Conservation (phyloP, 352 stramenopile species). For the Pythium periplocum region DNA sequence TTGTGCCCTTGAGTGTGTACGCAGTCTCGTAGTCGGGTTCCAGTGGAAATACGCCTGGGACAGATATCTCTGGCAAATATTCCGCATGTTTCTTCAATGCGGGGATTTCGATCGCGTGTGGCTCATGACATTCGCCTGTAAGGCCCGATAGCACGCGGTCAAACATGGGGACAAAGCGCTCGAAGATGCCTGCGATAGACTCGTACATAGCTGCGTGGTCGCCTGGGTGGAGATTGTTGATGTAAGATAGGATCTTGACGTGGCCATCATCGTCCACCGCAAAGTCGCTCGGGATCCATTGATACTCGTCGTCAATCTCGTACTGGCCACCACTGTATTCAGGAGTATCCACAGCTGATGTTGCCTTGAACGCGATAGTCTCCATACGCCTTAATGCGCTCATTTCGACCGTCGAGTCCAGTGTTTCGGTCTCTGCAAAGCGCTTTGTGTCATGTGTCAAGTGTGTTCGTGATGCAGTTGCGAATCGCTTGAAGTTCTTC, state of each 20-base stretch:
- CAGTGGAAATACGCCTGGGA: constrained; percentile 5
- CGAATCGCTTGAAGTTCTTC: constrained; percentile 6
- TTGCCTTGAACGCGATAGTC: constrained; percentile 16
- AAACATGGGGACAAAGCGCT: constrained; percentile 24
- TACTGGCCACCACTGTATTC: no score
- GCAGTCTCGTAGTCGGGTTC: background rate
- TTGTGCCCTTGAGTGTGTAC: constrained; percentile 10
- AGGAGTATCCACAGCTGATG: constrained; percentile 4
- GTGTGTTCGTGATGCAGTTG: constrained; percentile 10
- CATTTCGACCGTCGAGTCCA: background rate
- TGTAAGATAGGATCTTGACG: constrained; percentile 20
- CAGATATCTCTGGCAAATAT: constrained; percentile 6
- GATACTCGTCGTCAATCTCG: constrained; percentile 12
- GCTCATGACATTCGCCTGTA: background rate
- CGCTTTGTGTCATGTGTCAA: constrained; percentile 19
- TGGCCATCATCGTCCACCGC: constrained; percentile 9
- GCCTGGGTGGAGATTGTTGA: constrained; percentile 31
- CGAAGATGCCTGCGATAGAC: constrained; percentile 18
- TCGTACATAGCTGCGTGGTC: constrained; percentile 18
- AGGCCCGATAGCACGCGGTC: constrained; percentile 16
- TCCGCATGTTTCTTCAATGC: constrained; percentile 4
- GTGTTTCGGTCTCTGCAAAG: background rate
- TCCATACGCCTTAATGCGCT: constrained; percentile 25
- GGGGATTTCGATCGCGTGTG: background rate
- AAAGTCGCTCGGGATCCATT: constrained; percentile 29